These are phyloP conservation scores for Kalmanozyma brasiliensis DNA, from an alignment of 1,284 basidiomycete genomes.

Conservation along the genomic window DNA sequence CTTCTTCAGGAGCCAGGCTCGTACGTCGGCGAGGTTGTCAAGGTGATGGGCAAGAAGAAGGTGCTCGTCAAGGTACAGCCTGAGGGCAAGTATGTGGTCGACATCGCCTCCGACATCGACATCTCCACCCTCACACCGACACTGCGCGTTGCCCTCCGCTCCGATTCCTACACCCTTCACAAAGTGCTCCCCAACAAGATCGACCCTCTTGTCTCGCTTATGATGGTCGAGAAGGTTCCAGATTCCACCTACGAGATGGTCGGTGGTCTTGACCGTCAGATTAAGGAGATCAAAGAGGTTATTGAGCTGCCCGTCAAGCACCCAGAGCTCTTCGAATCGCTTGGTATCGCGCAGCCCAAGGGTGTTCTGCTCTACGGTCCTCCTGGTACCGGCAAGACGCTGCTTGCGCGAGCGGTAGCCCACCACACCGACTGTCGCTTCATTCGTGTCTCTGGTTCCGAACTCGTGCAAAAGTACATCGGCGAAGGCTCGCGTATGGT, in stretches of 20 bases:
- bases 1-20: constrained; percentile 94
- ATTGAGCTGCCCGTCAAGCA: constrained; percentile 98
- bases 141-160: constrained; percentile 91
- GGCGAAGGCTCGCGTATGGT: constrained; percentile 85
- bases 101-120: constrained; percentile 89
- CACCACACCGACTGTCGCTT: constrained; percentile 99
- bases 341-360: constrained; percentile 97
- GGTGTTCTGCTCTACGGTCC: constrained; percentile 67
- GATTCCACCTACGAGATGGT: constrained; percentile 99
- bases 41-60: constrained; percentile 99
- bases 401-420: constrained; percentile 66
- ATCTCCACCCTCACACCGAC: constrained; percentile 82
- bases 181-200: constrained; percentile 68
- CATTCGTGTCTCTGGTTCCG: constrained; percentile 93
- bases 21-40: constrained; percentile 97
- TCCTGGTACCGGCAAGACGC: constrained; percentile 67
- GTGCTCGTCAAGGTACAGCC: constrained; percentile 98
- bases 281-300: constrained; percentile 99
- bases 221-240: constrained; percentile 99
- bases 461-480: constrained; percentile 98
- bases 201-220: constrained; percentile 67
- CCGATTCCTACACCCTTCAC: constrained; percentile 83
- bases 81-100: constrained; percentile 98
- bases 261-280: constrained; percentile 95
- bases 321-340: constrained; percentile 93